phyloP scores from a whole-genome alignment of 768 basidiomycete species.

The Russula griseocarnosa region DNA sequence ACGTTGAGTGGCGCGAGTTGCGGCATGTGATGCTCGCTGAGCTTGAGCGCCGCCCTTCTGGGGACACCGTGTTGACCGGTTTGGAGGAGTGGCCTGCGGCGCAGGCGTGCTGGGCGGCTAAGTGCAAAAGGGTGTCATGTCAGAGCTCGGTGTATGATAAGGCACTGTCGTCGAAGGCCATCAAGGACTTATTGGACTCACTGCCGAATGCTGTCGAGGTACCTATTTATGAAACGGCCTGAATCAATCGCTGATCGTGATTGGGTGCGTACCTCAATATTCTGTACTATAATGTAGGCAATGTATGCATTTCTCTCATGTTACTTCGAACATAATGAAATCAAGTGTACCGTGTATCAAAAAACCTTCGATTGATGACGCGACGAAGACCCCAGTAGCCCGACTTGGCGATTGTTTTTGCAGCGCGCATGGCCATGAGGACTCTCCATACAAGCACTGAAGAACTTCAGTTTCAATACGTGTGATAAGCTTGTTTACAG shows the following conservation, averaged over 20 bases:
- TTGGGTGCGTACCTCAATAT: background rate
- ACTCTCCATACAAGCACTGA: too few species aligned
- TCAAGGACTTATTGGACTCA: slow-evolving; percentile 50
- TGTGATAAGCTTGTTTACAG: too few species aligned
- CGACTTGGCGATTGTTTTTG: background rate
- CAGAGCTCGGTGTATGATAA: slow-evolving; percentile 53
- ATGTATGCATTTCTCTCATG: background rate
- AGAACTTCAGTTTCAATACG: background rate
- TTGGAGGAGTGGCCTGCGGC: slow-evolving; percentile 55
- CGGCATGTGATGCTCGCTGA: slow-evolving; percentile 54
- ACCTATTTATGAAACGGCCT: slow-evolving; percentile 10
- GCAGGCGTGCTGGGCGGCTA: slow-evolving; percentile 56
- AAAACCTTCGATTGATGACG: background rate
- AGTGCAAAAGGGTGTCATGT: slow-evolving; percentile 46
- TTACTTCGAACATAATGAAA: background rate
- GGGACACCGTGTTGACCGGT: slow-evolving; percentile 55
- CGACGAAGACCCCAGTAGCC: background rate
- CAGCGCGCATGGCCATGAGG: too few species aligned
- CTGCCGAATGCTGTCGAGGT: slow-evolving; percentile 41
- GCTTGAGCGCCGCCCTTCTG: slow-evolving; percentile 56
- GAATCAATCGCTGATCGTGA: background rate
- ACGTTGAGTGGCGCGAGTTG: slow-evolving; percentile 62
- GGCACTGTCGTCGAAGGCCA: slow-evolving; percentile 49
- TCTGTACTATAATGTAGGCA: background rate
- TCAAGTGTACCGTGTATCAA: background rate